Percentiles rank a stretch among this genome's conserved stretches.
These are phyloP conservation scores for Groenewaldozyma sp. DNA, from an alignment of 1,139 yeast species.

Conservation along the genomic window DNA sequence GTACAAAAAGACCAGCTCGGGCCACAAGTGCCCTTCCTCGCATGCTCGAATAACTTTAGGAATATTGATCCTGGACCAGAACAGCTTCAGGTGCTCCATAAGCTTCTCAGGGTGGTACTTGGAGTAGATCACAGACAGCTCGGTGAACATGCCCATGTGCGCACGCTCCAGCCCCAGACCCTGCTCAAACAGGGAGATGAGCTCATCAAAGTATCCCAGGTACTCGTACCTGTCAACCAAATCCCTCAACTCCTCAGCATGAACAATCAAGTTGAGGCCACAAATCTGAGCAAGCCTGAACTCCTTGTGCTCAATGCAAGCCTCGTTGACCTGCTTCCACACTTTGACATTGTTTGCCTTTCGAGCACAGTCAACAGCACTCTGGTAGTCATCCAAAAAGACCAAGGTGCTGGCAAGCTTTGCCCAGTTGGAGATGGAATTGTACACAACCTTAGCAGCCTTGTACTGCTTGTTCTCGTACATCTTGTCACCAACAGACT, in stretches of 20 bases:
- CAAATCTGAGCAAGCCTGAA: slow-evolving; percentile 97
- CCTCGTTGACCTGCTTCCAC: slow-evolving; percentile 96
- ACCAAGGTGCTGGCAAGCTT: slow-evolving; percentile 94
- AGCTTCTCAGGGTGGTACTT: slow-evolving; percentile 87
- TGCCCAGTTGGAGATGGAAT: slow-evolving; percentile 86
- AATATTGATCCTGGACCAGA: slow-evolving; percentile 97
- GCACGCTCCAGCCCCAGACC: slow-evolving; percentile 97
- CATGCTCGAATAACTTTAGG: slow-evolving; percentile 95
- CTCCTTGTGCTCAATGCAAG: slow-evolving; percentile 91
- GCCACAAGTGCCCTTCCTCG: slow-evolving; percentile 92
- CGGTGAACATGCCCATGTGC: slow-evolving; percentile 99
- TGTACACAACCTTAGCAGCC: slow-evolving; percentile 84
- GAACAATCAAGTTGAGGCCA: slow-evolving; percentile 93
- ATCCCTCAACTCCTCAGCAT: slow-evolving; percentile 94
- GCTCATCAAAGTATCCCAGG: slow-evolving; percentile 86
- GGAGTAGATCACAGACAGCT: slow-evolving; percentile 80
- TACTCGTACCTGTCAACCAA: slow-evolving; percentile 79
- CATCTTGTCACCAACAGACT: slow-evolving; percentile 84
- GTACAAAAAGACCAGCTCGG: slow-evolving; percentile 89
- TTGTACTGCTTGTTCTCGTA: slow-evolving; percentile 76
- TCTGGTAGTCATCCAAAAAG: slow-evolving; percentile 82
- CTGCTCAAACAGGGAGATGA: slow-evolving; percentile 86
- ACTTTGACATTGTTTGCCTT: slow-evolving; percentile 90
- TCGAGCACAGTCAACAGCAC: slow-evolving; percentile 98
- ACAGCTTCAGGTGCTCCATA: slow-evolving; percentile 92